These are phyloP conservation scores for Citrullus colocynthis DNA, from an alignment of 306 rosid species.

Conservation along the genomic window DNA sequence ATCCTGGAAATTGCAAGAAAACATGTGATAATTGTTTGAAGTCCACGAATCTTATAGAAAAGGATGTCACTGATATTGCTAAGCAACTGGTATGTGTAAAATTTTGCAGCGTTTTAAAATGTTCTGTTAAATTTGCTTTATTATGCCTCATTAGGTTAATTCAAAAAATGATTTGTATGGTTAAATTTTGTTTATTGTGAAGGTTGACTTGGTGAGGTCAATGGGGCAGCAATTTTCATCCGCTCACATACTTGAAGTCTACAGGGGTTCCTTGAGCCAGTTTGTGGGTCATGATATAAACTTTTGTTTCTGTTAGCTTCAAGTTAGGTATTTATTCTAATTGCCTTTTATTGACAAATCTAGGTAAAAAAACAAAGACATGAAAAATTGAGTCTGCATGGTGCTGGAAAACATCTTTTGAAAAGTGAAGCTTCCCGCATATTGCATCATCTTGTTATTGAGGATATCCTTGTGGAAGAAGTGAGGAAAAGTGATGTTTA, in stretches of 20 bases:
- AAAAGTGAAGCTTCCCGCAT: conserved; percentile 94
- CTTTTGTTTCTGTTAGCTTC: background rate
- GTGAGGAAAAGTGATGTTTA: conserved; percentile 87
- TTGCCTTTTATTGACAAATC: conserved; percentile 16
- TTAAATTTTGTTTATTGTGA: conserved; percentile 14
- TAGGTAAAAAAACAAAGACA: conserved; percentile 85
- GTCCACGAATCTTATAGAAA: conserved; percentile 50
- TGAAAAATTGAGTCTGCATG: conserved; percentile 58
- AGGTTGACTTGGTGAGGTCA: conserved; percentile 78
- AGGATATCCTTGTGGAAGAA: conserved; percentile 69
- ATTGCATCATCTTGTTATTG: conserved; percentile 74
- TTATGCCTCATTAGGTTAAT: background rate
- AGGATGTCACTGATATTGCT: conserved; percentile 72
- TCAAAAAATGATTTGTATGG: background rate
- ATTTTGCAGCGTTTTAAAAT: conserved; percentile 5
- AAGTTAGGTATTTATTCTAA: conserved; percentile 8
- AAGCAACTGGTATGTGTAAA: conserved; percentile 64
- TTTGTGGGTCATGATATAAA: conserved; percentile 36
- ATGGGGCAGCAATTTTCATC: conserved; percentile 75
- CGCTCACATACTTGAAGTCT: conserved; percentile 81
- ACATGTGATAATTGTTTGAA: conserved; percentile 92
- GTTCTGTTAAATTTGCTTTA: background rate
- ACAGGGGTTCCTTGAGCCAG: conserved; percentile 87
- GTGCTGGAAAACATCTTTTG: conserved; percentile 77
- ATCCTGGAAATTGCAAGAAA: conserved; percentile 69